phyloP scores from a whole-genome alignment of 2,329 filamentous ascomycete genomes.

The Fusarium concolor region DNA sequence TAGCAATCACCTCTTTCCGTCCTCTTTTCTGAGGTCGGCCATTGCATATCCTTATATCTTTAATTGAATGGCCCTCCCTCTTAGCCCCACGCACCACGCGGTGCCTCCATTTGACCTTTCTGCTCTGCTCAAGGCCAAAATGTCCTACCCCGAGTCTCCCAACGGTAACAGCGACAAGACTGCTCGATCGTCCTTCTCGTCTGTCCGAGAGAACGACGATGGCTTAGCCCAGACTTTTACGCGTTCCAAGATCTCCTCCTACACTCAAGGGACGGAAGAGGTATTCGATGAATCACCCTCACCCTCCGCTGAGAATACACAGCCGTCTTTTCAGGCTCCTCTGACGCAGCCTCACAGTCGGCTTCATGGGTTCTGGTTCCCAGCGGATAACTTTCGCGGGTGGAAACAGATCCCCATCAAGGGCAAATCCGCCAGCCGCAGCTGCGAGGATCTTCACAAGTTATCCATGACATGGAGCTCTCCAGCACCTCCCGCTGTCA shows the following conservation, averaged over 20 bases:
- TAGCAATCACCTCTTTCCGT: conserved; percentile 16
- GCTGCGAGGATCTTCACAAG: conserved; percentile 69
- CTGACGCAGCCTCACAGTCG: conserved; percentile 66
- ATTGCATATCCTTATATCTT: conserved; percentile 30
- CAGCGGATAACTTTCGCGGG: conserved; percentile 68
- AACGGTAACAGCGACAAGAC: conserved; percentile 51
- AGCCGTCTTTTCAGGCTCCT: conserved; percentile 62
- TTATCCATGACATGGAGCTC: conserved; percentile 67
- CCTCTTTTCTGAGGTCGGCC: conserved; percentile 36
- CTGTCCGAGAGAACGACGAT: conserved; percentile 69
- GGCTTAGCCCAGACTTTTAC: conserved; percentile 72
- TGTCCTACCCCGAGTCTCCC: conserved; percentile 54
- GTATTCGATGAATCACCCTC: conserved; percentile 63
- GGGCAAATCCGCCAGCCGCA: conserved; percentile 70
- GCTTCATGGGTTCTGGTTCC: conserved; percentile 69
- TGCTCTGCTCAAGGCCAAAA: conserved; percentile 52
- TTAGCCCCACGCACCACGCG: conserved; percentile 49
- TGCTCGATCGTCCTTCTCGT: conserved; percentile 69
- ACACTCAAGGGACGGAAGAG: conserved; percentile 62
- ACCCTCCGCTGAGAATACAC: conserved; percentile 56
- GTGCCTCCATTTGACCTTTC: conserved; percentile 53
- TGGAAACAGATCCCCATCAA: conserved; percentile 72
- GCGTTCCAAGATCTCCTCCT: conserved; percentile 71
- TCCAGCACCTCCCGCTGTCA: conserved; percentile 49
- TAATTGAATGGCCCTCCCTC: conserved; percentile 50